Base-by-base conservation (phyloP, 2,329 filamentous ascomycete genomes). In the Botryotinia calthae region DNA sequence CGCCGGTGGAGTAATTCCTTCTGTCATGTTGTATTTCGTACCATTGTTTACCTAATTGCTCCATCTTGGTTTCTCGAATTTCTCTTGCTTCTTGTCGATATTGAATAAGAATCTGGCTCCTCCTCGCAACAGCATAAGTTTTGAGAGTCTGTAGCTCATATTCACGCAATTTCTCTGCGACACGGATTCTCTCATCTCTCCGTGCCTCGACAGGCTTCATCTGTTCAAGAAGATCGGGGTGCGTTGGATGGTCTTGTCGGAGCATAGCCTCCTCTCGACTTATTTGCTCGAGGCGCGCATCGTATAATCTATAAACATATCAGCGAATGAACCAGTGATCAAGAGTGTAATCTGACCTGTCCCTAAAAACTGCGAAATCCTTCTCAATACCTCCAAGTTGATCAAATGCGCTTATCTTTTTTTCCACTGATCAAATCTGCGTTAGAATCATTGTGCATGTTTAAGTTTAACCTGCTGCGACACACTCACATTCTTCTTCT, bases 11-110 rank as follows among this genome's bases (percentile, higher is more conserved):
- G 75, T 88, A 87, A 79, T 91, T 92, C 79, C 95, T 90, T 73
- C 96, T 90, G 80, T 97, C 94, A 77, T 93, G 91, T 81, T 98
- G 95, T 73, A 98, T 93, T 77, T 95, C 91, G 82, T 97, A 97
- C 87, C 95, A 97, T 76, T 96, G 91, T 81, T 94, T 90, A 79
- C 96, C 95, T 73, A 97, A 89, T 73, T 91, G 87, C 75, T 95
- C 92, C 44, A 98, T 86, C 63, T 92, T 88, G 72, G 87, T 87
- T 81, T 98, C 95, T 74, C 96, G 90, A 76, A 92, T 88, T 79
- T 97, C 93, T 72, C 96, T 90, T 48, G 95, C 88, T 65, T 90
- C 89, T 82, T 99, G 96, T 82, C 94, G 95, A 82, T 93, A 98
- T 79, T 98, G 95, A 74, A 92, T 92, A 83, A 97, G 93, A 71